phyloP scores from a whole-genome alignment of 331 rosid genomes.

The Quercus tomentella region DNA sequence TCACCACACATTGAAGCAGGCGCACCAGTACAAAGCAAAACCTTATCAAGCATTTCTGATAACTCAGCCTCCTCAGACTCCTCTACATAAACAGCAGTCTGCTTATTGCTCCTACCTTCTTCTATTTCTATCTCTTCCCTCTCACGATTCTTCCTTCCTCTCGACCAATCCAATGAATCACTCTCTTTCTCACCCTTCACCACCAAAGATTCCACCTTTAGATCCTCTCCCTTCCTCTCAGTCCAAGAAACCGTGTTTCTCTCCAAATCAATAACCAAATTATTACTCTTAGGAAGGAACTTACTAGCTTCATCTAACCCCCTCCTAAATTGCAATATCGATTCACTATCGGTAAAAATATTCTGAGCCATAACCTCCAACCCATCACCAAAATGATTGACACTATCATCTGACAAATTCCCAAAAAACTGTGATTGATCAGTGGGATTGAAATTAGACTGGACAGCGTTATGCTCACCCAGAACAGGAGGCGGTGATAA shows the following conservation, averaged over 20 bases:
- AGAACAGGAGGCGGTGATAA: constrained; percentile 25
- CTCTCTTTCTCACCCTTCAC: constrained; percentile 34
- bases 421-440: background rate
- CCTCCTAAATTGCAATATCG: constrained; percentile 62
- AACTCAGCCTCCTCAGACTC: constrained; percentile 35
- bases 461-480: constrained; percentile 14
- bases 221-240: constrained; percentile 19
- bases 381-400: constrained; percentile 20
- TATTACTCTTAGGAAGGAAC: constrained; percentile 64
- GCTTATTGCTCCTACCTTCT: constrained; percentile 67
- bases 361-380: constrained; percentile 60
- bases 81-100: constrained; percentile 49
- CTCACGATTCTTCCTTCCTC: constrained; percentile 54
- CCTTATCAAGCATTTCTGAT: constrained; percentile 55
- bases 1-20: background rate
- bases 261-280: constrained; percentile 40
- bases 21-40: constrained; percentile 19
- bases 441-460: constrained; percentile 16
- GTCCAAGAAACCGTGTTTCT: constrained; percentile 8
- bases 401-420: constrained; percentile 15
- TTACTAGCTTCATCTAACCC: constrained; percentile 94
- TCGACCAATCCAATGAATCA: constrained; percentile 7
- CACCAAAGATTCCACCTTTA: constrained; percentile 13
- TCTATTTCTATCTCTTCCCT: constrained; percentile 43
- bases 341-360: constrained; percentile 53